Conservation (phyloP, 106 monocot genomes). For the Phalaenopsis aphrodite region DNA sequence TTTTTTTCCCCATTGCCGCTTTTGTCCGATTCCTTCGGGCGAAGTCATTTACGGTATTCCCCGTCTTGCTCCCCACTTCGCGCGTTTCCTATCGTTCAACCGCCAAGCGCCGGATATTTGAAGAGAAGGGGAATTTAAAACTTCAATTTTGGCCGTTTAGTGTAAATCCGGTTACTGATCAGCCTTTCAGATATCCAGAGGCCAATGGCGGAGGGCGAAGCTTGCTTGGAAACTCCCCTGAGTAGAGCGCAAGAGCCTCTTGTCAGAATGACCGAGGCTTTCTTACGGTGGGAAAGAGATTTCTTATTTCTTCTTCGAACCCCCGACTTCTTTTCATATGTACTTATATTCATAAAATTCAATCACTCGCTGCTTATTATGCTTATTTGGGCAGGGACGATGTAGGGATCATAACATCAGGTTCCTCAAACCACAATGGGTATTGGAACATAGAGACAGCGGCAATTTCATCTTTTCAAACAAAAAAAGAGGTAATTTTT, state of each 20-base stretch:
- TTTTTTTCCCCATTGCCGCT: no score
- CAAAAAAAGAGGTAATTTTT: background rate
- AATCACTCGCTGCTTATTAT: background rate
- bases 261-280: conserved; percentile 34
- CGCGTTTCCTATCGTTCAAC: no score
- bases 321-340: background rate
- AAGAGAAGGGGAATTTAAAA: no score
- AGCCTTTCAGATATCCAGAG: no score
- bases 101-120: no score
- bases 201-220: background rate
- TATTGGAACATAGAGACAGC: background rate
- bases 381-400: conserved; percentile 16
- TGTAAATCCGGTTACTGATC: no score
- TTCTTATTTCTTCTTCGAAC: background rate
- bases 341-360: background rate
- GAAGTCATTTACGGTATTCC: no score
- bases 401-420: background rate
- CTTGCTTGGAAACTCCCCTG: conserved; percentile 6
- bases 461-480: conserved; percentile 1
- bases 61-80: no score
- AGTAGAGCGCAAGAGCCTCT: conserved; percentile 19
- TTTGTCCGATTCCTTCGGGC: no score
- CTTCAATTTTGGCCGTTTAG: no score
- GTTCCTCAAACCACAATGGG: background rate
- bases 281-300: conserved; percentile 23